Conservation (phyloP, 208 protist species). For the Blastocrithidia nonstop region DNA sequence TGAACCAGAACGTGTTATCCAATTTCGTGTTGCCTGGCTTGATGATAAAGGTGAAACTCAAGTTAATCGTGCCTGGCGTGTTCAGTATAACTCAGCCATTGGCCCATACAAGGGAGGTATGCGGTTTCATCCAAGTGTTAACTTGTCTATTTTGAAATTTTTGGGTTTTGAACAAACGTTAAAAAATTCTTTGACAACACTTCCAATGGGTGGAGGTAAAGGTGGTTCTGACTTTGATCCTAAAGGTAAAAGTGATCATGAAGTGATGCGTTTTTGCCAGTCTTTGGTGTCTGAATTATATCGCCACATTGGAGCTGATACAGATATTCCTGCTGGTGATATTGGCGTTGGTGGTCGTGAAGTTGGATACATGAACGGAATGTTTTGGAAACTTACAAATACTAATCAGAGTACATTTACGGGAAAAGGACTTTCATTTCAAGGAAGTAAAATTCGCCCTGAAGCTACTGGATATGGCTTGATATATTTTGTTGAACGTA, state of each 20-base stretch:
- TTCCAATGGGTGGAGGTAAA: slow-evolving; percentile 89
- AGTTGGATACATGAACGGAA: slow-evolving; percentile 86
- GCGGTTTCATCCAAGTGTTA: slow-evolving; percentile 72
- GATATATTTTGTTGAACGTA: slow-evolving; percentile 78
- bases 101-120: slow-evolving; percentile 92
- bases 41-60: slow-evolving; percentile 73
- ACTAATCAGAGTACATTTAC: slow-evolving; percentile 80
- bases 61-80: slow-evolving; percentile 86
- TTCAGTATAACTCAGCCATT: slow-evolving; percentile 87
- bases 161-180: slow-evolving; percentile 93
- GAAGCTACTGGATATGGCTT: slow-evolving; percentile 91
- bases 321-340: slow-evolving; percentile 90
- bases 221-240: slow-evolving; percentile 91
- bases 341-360: slow-evolving; percentile 88
- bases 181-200: slow-evolving; percentile 88
- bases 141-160: slow-evolving; percentile 87
- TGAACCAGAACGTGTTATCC: slow-evolving; percentile 82
- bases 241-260: slow-evolving; percentile 82
- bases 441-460: slow-evolving; percentile 85
- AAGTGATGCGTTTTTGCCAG: slow-evolving; percentile 92
- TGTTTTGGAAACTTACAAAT: slow-evolving; percentile 80
- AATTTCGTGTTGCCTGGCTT: slow-evolving; percentile 88
- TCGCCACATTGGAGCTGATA: slow-evolving; percentile 79
- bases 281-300: slow-evolving; percentile 80
- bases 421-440: slow-evolving; percentile 79